Conservation (phyloP, 345 rosid species). For the Eucalyptus polyanthemos region DNA sequence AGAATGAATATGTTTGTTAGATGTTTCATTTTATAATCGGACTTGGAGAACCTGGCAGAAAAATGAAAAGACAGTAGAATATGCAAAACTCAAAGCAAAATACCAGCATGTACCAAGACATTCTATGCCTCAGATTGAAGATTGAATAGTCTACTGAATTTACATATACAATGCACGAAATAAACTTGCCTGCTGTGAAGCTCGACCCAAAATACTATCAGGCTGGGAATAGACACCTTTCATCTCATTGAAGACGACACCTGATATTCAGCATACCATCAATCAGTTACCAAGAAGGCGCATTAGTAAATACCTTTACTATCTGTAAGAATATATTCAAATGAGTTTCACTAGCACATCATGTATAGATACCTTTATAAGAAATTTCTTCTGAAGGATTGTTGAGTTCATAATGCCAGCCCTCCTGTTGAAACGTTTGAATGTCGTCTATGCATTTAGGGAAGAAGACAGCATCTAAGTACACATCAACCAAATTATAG, state of each 20-base stretch:
- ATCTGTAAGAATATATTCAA: background rate
- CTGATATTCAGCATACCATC: conserved; percentile 24
- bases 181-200: conserved; percentile 65
- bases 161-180: background rate
- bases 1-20: background rate
- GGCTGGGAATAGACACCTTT: conserved; percentile 99
- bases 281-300: background rate
- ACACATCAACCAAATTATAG: conserved; percentile 93
- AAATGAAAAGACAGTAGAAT: background rate
- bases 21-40: background rate
- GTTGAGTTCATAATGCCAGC: conserved; percentile 96
- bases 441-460: conserved; percentile 88
- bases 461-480: conserved; percentile 96
- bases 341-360: background rate
- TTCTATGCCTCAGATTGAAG: background rate
- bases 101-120: background rate
- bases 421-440: conserved; percentile 96
- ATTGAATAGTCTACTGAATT: background rate
- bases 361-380: conserved; percentile 56
- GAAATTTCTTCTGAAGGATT: conserved; percentile 78
- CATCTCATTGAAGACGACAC: conserved; percentile 99
- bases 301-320: background rate
- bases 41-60: background rate
- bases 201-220: conserved; percentile 75
- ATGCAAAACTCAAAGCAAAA: background rate